Evolutionary conservation across 2,329 filamentous ascomycete species (phyloP), one percentile per base, ranked within the genome.

Genomic region (Trichoderma sp.): DNA sequence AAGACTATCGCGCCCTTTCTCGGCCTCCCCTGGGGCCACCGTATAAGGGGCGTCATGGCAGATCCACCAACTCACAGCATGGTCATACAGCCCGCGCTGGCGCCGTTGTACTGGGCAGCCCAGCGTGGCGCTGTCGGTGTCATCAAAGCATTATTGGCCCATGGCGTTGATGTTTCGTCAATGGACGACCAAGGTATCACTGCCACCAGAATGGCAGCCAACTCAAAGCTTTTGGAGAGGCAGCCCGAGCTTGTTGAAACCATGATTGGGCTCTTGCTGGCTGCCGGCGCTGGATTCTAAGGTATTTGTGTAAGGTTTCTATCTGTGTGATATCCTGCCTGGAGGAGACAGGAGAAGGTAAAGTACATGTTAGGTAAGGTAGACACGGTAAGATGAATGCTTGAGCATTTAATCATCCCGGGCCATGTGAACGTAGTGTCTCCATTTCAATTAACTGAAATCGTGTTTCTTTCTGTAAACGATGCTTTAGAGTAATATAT

Each of bases 41-140:
- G n/a, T 36, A 3, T 24, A 6, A 36, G 43, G 18, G 51, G 58
- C 11, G 14, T 24, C 51, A 72, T 36, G 21, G 14, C 21, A 34
- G 12, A 61, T 58, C 34, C 34, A 26, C 4, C 14, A 24, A 18
- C 32, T 15, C 34, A 71, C 32, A 28, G 14, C 6, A 15, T 26
- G 15, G 47, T 39, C 4, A 14, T 71, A 18, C 56, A 39, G 14
- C 66, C 58, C 11, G 62, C 36, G 5, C 24, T 58, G 18, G 39
- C 61, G 8, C 61, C 72, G 3, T 26, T 73, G 15, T 64, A 73
- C 51, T 73, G 69, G 56, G 72, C 71, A 39, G 70, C 70, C 3
- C 21, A 53, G 8, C n/a, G 61, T 5, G 70, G 72, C 24, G 58
- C 64, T 24, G 28, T 68, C 18, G 56, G 32, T 12, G 53, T 73